Percentiles rank a stretch among this genome's conserved stretches.
phyloP scores from a whole-genome alignment of 495 filamentous ascomycete genomes.

The Jackrogersella minutella region DNA sequence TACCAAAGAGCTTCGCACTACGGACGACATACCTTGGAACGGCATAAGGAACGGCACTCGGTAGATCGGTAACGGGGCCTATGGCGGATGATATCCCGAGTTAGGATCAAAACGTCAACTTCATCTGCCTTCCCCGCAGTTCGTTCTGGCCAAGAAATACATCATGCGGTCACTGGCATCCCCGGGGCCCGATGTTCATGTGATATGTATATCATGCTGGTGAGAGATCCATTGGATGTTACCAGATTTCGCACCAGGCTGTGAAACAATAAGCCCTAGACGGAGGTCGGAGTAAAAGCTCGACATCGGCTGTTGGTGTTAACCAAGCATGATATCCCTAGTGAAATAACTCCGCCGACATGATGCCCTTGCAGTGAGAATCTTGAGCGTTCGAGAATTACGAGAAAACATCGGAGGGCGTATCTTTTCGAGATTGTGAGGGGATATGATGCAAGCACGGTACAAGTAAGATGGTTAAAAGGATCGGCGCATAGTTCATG shows the following conservation, averaged over 20 bases:
- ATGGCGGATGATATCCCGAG: constrained; percentile 7
- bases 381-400: too few species aligned
- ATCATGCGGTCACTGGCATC: constrained; percentile 5
- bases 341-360: background rate
- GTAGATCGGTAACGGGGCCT: constrained; percentile 5
- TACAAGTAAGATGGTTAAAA: background rate
- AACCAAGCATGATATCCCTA: too few species aligned
- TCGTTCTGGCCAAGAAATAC: background rate
- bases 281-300: background rate
- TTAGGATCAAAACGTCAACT: constrained; percentile 2
- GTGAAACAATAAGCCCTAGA: background rate
- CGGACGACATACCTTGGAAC: constrained; percentile 2
- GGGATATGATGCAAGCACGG: background rate
- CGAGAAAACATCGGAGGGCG: background rate
- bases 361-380: background rate
- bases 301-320: background rate
- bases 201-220: constrained; percentile 3
- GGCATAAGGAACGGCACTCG: constrained; percentile 1
- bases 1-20: background rate
- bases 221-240: background rate
- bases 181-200: constrained; percentile 13
- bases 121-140: constrained; percentile 7
- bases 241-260: background rate
- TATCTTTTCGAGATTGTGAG: background rate
- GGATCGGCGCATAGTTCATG: background rate